A percentile compares a stretch with the other conserved stretches of the same genome.
phyloP scores from a whole-genome alignment of 2,329 filamentous ascomycete genomes.

The Aspergillus brunneoviolaceus region DNA sequence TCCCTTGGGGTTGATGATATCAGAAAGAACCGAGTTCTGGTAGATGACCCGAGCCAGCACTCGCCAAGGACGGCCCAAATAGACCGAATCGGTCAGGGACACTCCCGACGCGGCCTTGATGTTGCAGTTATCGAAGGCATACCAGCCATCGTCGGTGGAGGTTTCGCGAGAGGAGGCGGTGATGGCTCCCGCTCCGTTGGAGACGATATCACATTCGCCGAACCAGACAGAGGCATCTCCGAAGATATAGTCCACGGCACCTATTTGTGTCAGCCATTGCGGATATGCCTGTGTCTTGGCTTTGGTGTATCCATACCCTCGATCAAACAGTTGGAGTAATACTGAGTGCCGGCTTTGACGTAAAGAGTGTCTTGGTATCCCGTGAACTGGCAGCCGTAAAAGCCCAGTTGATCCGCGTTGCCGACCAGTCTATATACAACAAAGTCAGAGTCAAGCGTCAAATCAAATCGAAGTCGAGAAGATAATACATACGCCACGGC shows the following conservation, averaged over 20 bases:
- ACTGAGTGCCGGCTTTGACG: conserved; percentile 34
- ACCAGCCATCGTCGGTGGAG: conserved; percentile 29
- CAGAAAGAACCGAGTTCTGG: conserved; percentile 29
- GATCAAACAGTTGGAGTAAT: conserved; percentile 34
- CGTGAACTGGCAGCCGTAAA: conserved; percentile 36
- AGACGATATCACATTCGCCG: conserved; percentile 33
- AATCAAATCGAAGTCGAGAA: neutral
- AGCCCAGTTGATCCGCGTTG: conserved; percentile 32
- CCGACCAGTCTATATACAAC: conserved; percentile 21
- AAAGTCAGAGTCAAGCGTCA: neutral
- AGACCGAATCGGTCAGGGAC: conserved; percentile 25
- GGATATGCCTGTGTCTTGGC: neutral
- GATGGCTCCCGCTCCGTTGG: conserved; percentile 32
- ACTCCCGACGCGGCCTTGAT: conserved; percentile 22
- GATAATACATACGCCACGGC: conserved; percentile 31
- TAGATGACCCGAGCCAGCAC: conserved; percentile 36
- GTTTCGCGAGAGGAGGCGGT: conserved; percentile 32
- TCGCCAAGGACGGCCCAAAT: conserved; percentile 37
- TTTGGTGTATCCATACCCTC: conserved; percentile 21
- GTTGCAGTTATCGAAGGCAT: conserved; percentile 32
- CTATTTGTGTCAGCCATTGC: conserved; percentile 10
- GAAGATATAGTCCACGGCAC: conserved; percentile 39
- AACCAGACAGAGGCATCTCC: conserved; percentile 33
- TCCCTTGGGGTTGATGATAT: conserved; percentile 32
- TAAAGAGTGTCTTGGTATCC: conserved; percentile 40